A percentile compares a stretch with the other conserved stretches of the same genome.
Evolutionary conservation across 2,329 filamentous ascomycete genomes (phyloP).

Genomic region (Diplodia sapinea): DNA sequence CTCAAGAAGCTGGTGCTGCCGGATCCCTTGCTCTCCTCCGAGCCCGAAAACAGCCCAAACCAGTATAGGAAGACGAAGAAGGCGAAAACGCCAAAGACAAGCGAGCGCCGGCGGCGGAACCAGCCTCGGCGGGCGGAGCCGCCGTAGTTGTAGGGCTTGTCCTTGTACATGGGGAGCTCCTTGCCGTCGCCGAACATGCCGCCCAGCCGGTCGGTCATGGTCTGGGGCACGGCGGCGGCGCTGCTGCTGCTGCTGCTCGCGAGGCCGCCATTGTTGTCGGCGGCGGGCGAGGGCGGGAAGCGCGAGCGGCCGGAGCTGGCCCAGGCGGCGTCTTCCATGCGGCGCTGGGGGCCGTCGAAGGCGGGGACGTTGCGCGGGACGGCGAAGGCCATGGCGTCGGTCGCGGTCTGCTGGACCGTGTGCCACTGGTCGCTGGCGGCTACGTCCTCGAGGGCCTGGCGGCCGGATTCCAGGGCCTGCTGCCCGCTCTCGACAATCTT

Average conservation of each 20-base stretch:
- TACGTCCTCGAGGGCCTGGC: conserved; percentile 44
- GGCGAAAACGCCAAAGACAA: conserved; percentile 60
- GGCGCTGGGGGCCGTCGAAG: conserved; percentile 50
- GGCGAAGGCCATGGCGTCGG: conserved; percentile 50
- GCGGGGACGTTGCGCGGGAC: conserved; percentile 51
- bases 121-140: conserved; percentile 61
- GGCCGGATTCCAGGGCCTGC: conserved; percentile 44
- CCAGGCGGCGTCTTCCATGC: conserved; percentile 51
- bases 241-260: conserved; percentile 15
- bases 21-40: conserved; percentile 1
- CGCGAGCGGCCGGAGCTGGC: conserved; percentile 39
- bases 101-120: conserved; percentile 68
- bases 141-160: conserved; percentile 85
- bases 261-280: conserved; percentile 1
- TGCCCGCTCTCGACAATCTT: conserved; percentile 40
- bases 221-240: not conserved
- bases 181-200: conserved; percentile 67
- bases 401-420: conserved; percentile 33
- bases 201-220: conserved; percentile 66
- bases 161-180: conserved; percentile 94
- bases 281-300: conserved; percentile 25
- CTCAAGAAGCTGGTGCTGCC: conserved; percentile 8
- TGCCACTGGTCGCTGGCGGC: conserved; percentile 35
- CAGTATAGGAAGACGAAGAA: conserved; percentile 70
- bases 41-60: conserved; percentile 45